Conservation (phyloP, 139 green algal species). For the Closterium sp. region DNA sequence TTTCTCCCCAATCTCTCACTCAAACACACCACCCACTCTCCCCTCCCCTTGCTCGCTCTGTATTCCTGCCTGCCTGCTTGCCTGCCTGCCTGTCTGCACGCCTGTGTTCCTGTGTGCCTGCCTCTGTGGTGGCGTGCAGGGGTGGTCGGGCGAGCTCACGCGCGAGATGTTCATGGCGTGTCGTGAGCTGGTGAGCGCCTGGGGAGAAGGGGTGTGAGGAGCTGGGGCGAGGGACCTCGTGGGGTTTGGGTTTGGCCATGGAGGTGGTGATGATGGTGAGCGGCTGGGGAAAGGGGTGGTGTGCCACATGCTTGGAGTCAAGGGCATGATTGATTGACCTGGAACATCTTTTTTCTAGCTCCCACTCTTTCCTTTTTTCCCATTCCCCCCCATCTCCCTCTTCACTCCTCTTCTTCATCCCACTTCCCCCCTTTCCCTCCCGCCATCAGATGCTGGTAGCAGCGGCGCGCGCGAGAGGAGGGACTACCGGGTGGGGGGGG, state of each 20-base stretch:
- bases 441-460: background rate
- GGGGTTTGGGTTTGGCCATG: background rate
- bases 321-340: no score
- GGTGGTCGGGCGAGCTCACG: background rate
- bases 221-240: no score
- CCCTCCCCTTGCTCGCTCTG: background rate
- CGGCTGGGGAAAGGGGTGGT: no score
- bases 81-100: no score
- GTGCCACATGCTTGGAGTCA: background rate
- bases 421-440: background rate
- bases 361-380: background rate
- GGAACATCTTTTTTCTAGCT: background rate
- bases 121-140: background rate
- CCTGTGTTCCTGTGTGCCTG: no score
- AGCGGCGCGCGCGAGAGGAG: background rate
- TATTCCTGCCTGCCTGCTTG: background rate
- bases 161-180: background rate
- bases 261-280: background rate
- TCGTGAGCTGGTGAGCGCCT: background rate
- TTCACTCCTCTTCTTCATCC: background rate
- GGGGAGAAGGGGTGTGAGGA: background rate
- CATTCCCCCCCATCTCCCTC: background rate
- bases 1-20: no score
- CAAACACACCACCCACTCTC: no score
- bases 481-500: background rate